phyloP scores from a whole-genome alignment of 2,329 filamentous ascomycete genomes.

The Gaeumannomyces sp. region DNA sequence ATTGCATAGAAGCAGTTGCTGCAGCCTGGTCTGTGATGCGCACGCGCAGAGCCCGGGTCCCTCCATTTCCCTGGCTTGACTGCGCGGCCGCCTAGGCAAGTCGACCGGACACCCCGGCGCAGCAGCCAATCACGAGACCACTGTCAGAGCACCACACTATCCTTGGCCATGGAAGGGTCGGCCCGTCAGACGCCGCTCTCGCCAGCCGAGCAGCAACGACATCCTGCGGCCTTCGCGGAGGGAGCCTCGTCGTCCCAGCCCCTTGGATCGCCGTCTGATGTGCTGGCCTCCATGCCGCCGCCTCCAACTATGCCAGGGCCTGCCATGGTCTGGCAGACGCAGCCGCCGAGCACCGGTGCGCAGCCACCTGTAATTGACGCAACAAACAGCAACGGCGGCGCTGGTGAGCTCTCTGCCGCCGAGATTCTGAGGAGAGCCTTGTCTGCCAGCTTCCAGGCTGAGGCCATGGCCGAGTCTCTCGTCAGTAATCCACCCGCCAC shows the following conservation, averaged over 20 bases:
- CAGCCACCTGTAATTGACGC: too few relatives aligned
- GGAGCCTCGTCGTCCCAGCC: not conserved
- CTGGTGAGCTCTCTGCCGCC: not conserved
- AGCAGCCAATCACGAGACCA: not conserved
- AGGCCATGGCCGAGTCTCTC: not conserved
- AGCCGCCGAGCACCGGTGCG: too few relatives aligned
- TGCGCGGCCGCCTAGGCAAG: not conserved
- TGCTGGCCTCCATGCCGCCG: not conserved
- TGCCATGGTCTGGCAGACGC: not conserved
- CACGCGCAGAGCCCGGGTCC: not conserved
- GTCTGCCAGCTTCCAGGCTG: not conserved
- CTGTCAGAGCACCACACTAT: not conserved
- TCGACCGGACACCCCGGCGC: not conserved
- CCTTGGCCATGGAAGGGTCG: not conserved
- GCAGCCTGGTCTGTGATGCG: not conserved
- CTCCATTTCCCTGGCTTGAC: not conserved
- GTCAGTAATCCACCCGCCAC: conserved; percentile 3
- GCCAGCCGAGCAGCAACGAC: not conserved
- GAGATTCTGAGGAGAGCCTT: not conserved
- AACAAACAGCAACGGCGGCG: not conserved
- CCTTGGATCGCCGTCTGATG: not conserved
- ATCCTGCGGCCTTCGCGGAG: too few relatives aligned
- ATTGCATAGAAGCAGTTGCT: not conserved
- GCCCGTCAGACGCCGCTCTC: not conserved
- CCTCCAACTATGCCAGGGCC: not conserved